Evolutionary conservation across 139 green algal genomes (phyloP).

Genomic region (Chloropicon primus): DNA sequence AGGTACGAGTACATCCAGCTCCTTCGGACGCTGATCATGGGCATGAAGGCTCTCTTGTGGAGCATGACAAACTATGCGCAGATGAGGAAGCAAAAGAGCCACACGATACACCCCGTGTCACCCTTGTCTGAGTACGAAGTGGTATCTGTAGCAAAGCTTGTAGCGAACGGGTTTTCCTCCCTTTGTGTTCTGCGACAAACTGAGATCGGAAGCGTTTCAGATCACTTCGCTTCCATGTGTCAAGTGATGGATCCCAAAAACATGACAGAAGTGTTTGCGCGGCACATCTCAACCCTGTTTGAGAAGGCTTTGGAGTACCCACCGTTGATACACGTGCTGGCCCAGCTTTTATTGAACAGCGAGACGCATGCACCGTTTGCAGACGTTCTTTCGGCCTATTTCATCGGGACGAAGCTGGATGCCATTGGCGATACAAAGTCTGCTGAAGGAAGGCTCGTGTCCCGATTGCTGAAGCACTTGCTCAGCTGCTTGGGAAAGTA

Average conservation of each 20-base stretch:
- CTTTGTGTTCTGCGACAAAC: not conserved
- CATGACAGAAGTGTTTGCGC: conserved; percentile 70
- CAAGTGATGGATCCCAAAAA: conserved; percentile 64
- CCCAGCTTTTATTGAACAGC: conserved; percentile 6
- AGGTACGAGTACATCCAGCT: conserved; percentile 29
- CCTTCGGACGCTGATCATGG: conserved; percentile 42
- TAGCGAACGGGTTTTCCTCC: conserved; percentile 21
- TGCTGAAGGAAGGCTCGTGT: not conserved
- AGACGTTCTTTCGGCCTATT: conserved; percentile 21
- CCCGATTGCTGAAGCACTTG: not conserved
- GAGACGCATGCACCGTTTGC: not conserved
- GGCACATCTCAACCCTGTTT: conserved; percentile 38
- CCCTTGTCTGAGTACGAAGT: conserved; percentile 14
- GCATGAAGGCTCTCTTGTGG: conserved; percentile 52
- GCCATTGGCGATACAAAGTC: conserved; percentile 11
- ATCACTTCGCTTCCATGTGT: conserved; percentile 69
- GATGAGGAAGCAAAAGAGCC: not conserved
- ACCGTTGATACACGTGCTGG: conserved; percentile 28
- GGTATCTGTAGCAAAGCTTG: conserved; percentile 7
- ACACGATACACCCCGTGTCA: not conserved
- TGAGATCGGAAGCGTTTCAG: conserved; percentile 34
- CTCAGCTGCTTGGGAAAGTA: not conserved
- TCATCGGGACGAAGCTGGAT: conserved; percentile 34
- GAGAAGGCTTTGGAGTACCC: conserved; percentile 27
- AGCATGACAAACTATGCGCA: conserved; percentile 37